These are phyloP conservation scores for Cordyceps cateniannulata DNA, from an alignment of 2,329 filamentous ascomycete genomes.

Conservation along the genomic window DNA sequence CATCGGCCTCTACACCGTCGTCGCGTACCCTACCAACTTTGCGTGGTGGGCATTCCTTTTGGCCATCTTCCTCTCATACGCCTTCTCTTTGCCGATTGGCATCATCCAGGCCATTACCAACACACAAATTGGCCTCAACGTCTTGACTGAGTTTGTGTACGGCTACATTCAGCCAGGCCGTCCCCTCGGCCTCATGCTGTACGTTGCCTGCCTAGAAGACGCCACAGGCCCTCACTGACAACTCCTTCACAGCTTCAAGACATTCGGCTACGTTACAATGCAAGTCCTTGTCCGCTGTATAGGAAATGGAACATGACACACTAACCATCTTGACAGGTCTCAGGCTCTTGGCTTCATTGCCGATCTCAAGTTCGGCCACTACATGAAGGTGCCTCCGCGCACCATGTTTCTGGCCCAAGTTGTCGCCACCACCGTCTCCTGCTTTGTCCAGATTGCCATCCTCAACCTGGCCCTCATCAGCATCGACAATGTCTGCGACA, in stretches of 20 bases:
- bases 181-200: slow-evolving; percentile 69
- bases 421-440: slow-evolving; percentile 59
- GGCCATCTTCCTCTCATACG: slow-evolving; percentile 55
- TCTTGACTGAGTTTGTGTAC: slow-evolving; percentile 67
- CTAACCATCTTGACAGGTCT: slow-evolving; percentile 27
- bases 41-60: slow-evolving; percentile 68
- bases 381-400: slow-evolving; percentile 64
- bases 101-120: slow-evolving; percentile 66
- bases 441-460: slow-evolving; percentile 59
- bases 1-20: slow-evolving; percentile 47
- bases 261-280: slow-evolving; percentile 58
- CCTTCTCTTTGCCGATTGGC: slow-evolving; percentile 60
- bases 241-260: slow-evolving; percentile 46
- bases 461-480: slow-evolving; percentile 54
- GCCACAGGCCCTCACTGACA: neutral
- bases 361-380: slow-evolving; percentile 66
- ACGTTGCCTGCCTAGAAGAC: slow-evolving; percentile 16
- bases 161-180: slow-evolving; percentile 70
- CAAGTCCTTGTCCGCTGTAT: slow-evolving; percentile 12
- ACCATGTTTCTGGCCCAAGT: slow-evolving; percentile 63
- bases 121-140: slow-evolving; percentile 66
- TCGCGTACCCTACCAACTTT: slow-evolving; percentile 60
- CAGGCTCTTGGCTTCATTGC: slow-evolving; percentile 59
- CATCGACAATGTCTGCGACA: slow-evolving; percentile 59
- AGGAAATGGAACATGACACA: neutral